phyloP scores from a whole-genome alignment of 208 protist genomes.

The Tritrichomonas foetus region DNA sequence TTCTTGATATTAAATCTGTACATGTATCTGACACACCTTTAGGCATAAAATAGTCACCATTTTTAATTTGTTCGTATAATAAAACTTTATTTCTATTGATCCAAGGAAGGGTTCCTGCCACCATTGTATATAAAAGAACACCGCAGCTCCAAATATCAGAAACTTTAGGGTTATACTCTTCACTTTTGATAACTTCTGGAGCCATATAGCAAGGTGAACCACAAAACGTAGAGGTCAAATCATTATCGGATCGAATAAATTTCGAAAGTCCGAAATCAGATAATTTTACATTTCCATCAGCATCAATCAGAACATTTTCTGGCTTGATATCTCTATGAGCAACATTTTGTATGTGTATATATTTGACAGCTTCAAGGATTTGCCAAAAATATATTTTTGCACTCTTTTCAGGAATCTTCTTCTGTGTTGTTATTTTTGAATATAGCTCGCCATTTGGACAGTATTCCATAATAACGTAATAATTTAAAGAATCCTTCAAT shows the following conservation, averaged over 20 bases:
- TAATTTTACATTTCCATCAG: constrained; percentile 71
- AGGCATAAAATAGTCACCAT: neutral
- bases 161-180: constrained; percentile 56
- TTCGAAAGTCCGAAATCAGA: constrained; percentile 94
- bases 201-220: constrained; percentile 83
- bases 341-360: constrained; percentile 84
- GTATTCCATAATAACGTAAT: neutral
- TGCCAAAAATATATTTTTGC: neutral
- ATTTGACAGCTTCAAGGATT: neutral
- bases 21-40: neutral
- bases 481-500: neutral
- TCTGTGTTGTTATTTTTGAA: neutral
- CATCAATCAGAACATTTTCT: constrained; percentile 85
- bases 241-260: constrained; percentile 71
- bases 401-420: neutral
- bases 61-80: neutral
- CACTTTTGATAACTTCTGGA: constrained; percentile 72
- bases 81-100: neutral
- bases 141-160: constrained; percentile 91
- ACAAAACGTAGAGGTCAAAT: constrained; percentile 83
- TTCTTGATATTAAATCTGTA: neutral
- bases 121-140: constrained; percentile 82
- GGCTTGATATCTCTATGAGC: constrained; percentile 82
- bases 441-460: neutral
- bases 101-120: neutral